A percentile compares a stretch with the other conserved stretches of the same genome.
Evolutionary conservation across 345 rosid species (phyloP).

Genomic region (Erysimum cheiranthoides): DNA sequence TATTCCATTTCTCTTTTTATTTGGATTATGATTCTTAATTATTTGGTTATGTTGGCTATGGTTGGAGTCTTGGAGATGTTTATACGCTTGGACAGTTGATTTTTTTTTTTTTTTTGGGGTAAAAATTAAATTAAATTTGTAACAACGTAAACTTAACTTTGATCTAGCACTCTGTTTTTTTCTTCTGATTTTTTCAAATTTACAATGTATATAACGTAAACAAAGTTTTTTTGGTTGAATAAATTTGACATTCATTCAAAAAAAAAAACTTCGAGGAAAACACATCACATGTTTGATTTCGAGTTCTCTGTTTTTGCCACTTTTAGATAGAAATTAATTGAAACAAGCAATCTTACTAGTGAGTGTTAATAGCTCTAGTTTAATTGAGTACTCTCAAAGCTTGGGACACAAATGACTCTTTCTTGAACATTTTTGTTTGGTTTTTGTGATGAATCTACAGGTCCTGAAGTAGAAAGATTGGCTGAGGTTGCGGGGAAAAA

Average conservation of each 20-base stretch:
- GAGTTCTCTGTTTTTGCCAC: neutral
- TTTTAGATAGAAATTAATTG: neutral
- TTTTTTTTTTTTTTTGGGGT: neutral
- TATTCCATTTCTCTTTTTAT: no score
- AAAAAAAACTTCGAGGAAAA: neutral
- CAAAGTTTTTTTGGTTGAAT: no score
- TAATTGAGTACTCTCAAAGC: neutral
- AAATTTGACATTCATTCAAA: no score
- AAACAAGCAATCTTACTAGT: neutral
- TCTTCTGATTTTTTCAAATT: no score
- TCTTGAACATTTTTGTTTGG: neutral
- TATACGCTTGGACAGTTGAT: neutral
- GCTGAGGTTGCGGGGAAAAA: conserved; percentile 79
- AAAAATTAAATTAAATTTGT: no score
- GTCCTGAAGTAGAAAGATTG: conserved; percentile 76
- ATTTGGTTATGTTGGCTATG: neutral
- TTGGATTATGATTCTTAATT: neutral
- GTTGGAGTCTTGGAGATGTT: neutral
- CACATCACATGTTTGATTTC: neutral
- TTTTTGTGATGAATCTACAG: conserved; percentile 42
- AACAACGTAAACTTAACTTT: neutral
- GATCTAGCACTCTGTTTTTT: no score
- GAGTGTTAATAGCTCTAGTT: conserved; percentile 12
- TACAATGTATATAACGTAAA: no score
- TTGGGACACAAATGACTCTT: conserved; percentile 13